Conservation (phyloP, 1,139 yeast species). For the Pichia sp. region DNA sequence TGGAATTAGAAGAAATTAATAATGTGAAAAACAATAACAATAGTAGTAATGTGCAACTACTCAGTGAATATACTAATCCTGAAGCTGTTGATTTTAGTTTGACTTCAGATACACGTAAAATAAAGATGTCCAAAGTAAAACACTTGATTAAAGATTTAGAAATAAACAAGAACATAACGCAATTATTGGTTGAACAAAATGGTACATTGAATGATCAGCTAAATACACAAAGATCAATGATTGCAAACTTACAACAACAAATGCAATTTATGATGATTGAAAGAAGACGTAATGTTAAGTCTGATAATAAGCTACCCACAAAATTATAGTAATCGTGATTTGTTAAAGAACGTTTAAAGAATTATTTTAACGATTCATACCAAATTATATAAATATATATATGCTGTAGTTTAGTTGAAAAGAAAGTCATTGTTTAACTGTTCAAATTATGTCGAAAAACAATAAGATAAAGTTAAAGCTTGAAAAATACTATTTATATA, state of each 20-base stretch:
- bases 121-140: slow-evolving; percentile 39
- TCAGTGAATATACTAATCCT: no score
- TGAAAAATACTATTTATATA: no score
- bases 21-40: slow-evolving; percentile 14
- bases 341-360: no score
- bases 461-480: no score
- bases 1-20: slow-evolving; percentile 25
- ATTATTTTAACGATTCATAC: no score
- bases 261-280: slow-evolving; percentile 43
- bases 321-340: slow-evolving; percentile 10
- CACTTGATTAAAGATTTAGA: slow-evolving; percentile 29
- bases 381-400: no score
- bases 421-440: no score
- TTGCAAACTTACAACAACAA: slow-evolving; percentile 46
- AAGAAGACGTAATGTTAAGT: slow-evolving; percentile 26
- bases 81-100: neutral
- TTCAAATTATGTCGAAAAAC: no score
- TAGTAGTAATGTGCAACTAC: slow-evolving; percentile 14
- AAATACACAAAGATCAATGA: slow-evolving; percentile 39
- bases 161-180: slow-evolving; percentile 34
- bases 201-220: slow-evolving; percentile 44
- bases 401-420: no score
- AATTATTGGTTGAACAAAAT: slow-evolving; percentile 38
- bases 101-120: slow-evolving; percentile 19
- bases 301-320: slow-evolving; percentile 10